A percentile compares a stretch with the other conserved stretches of the same genome.
Conservation (phyloP, 2,329 filamentous ascomycete genomes). For the Podosphaera aphanis region DNA sequence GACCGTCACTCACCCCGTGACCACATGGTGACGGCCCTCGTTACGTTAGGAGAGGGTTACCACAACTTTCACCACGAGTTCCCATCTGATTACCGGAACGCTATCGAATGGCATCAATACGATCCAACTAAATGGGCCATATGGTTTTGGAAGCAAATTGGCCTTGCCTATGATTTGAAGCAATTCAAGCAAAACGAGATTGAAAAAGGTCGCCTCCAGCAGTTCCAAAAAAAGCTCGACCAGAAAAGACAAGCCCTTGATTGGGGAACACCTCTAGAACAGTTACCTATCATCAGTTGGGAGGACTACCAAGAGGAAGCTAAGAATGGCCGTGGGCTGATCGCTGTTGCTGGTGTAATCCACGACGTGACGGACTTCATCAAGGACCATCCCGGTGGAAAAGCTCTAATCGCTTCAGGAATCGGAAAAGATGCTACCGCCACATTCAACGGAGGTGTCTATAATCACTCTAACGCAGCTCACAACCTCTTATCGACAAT, state of each 20-base stretch:
- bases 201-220: slow-evolving; percentile 73
- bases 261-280: slow-evolving; percentile 69
- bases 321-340: slow-evolving; percentile 53
- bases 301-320: slow-evolving; percentile 61
- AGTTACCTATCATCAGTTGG: slow-evolving; percentile 68
- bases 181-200: slow-evolving; percentile 82
- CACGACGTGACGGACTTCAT: slow-evolving; percentile 71
- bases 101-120: slow-evolving; percentile 77
- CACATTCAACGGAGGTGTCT: slow-evolving; percentile 81
- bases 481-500: slow-evolving; percentile 77
- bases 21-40: slow-evolving; percentile 63
- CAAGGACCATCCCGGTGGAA: slow-evolving; percentile 75
- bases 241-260: slow-evolving; percentile 62
- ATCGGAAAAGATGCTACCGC: slow-evolving; percentile 75
- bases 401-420: slow-evolving; percentile 60
- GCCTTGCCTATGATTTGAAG: slow-evolving; percentile 70
- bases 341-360: slow-evolving; percentile 63
- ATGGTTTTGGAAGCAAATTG: slow-evolving; percentile 62
- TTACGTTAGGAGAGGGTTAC: slow-evolving; percentile 73
- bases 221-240: slow-evolving; percentile 80
- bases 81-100: slow-evolving; percentile 79
- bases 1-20: slow-evolving; percentile 81
- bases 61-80: slow-evolving; percentile 96
- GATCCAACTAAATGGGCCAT: slow-evolving; percentile 83
- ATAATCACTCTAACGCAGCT: slow-evolving; percentile 72